Conservation (phyloP, 139 green algal genomes). For the Chlamydomonas schloesseri region DNA sequence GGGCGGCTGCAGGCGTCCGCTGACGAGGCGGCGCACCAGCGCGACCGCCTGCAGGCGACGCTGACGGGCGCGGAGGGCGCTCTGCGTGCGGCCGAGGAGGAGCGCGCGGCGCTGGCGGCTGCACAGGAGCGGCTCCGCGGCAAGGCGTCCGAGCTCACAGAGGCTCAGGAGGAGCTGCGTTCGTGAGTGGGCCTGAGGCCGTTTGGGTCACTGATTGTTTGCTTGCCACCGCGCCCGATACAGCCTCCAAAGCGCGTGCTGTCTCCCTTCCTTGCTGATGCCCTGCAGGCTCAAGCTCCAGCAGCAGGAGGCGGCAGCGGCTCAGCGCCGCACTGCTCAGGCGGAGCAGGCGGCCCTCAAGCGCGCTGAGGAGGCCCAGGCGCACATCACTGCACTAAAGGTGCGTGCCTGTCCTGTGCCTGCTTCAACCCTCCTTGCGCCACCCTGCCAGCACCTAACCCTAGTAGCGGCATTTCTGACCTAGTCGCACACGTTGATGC, state of each 20-base stretch:
- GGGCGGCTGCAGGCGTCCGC: conserved; percentile 10
- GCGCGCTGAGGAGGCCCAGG: not conserved
- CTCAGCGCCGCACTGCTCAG: not conserved
- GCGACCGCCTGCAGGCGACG: conserved; percentile 23
- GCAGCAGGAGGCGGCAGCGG: not conserved
- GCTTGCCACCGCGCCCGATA: too few relatives aligned
- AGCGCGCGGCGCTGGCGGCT: not conserved
- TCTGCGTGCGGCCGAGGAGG: not conserved
- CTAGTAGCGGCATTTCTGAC: too few relatives aligned
- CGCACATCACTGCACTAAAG: conserved; percentile 13
- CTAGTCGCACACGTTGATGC: too few relatives aligned
- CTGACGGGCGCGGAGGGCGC: conserved; percentile 24
- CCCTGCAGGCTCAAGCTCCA: conserved; percentile 9
- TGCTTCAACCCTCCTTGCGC: too few relatives aligned
- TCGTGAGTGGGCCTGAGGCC: conserved; percentile 12
- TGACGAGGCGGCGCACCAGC: conserved; percentile 30
- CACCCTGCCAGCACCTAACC: too few relatives aligned
- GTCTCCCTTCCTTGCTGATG: too few relatives aligned
- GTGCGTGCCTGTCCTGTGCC: too few relatives aligned
- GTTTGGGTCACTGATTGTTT: too few relatives aligned
- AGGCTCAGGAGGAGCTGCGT: conserved; percentile 12
- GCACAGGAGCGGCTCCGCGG: not conserved
- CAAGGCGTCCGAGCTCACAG: conserved; percentile 1
- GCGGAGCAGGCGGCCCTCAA: conserved; percentile 2
- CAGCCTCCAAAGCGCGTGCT: too few relatives aligned